Conservation (phyloP, 805 yeast species). For the Metschnikowia bowlesiae region DNA sequence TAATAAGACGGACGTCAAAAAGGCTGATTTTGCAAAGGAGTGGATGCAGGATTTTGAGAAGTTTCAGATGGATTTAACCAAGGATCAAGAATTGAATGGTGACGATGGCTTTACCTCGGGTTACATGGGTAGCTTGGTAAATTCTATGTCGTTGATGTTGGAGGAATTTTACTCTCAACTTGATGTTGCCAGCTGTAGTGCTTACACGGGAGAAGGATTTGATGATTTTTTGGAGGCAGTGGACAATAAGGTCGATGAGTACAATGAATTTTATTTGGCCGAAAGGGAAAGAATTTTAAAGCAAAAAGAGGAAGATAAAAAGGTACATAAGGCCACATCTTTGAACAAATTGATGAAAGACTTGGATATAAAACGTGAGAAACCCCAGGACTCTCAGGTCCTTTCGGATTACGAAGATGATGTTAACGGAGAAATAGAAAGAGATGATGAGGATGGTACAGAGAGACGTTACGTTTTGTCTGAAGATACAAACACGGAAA, state of each 20-base stretch:
- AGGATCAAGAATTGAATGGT: constrained; percentile 63
- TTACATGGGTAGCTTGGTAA: constrained; percentile 89
- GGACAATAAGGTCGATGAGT: constrained; percentile 83
- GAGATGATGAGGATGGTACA: constrained; percentile 40
- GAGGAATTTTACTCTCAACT: constrained; percentile 93
- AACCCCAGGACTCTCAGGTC: constrained; percentile 39
- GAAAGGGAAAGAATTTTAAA: constrained; percentile 81
- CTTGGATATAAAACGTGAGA: constrained; percentile 55
- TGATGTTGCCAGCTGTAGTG: constrained; percentile 89
- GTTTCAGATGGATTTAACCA: constrained; percentile 73
- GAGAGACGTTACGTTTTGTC: constrained; percentile 69
- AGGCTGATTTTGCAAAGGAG: constrained; percentile 82
- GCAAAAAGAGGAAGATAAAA: constrained; percentile 73
- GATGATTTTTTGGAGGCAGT: constrained; percentile 86
- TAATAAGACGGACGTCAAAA: constrained; percentile 87
- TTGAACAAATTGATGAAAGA: constrained; percentile 78
- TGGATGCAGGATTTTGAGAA: constrained; percentile 98
- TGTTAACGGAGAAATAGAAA: constrained; percentile 41
- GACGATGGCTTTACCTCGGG: constrained; percentile 65
- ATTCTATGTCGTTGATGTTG: constrained; percentile 91
- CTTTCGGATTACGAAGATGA: constrained; percentile 50
- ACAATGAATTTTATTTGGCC: constrained; percentile 71
- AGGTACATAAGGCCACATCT: constrained; percentile 64
- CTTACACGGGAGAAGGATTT: constrained; percentile 91
- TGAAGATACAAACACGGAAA: constrained; percentile 60